Percentiles rank a stretch among this genome's conserved stretches.
phyloP scores from a whole-genome alignment of 2,329 filamentous ascomycete genomes.

The Paraphaeosphaeria sporulosa region DNA sequence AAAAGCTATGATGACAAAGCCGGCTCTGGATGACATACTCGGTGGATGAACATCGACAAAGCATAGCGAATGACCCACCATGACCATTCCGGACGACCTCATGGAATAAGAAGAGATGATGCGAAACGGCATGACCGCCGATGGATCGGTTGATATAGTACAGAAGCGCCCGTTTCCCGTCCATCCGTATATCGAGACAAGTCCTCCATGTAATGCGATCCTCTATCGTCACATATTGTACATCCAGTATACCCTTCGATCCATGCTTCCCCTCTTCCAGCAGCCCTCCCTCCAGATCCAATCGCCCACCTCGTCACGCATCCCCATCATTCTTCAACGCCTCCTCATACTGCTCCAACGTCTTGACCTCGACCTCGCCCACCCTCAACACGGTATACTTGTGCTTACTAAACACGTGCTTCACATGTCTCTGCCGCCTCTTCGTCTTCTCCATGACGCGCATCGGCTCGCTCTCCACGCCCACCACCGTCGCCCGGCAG shows the following conservation, averaged over 20 bases:
- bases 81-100: background rate
- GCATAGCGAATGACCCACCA: conserved; percentile 5
- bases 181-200: background rate
- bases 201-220: background rate
- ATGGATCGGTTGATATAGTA: conserved; percentile 4
- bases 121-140: background rate
- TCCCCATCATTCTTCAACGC: conserved; percentile 32
- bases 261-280: background rate
- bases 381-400: conserved; percentile 86
- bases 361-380: conserved; percentile 77
- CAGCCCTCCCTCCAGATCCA: too few relatives aligned
- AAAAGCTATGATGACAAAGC: background rate
- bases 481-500: conserved; percentile 84
- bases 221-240: conserved; percentile 7
- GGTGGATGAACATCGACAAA: background rate
- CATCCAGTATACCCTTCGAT: conserved; percentile 6
- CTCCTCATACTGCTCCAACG: conserved; percentile 60
- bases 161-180: background rate
- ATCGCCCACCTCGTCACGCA: background rate
- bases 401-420: conserved; percentile 87
- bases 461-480: conserved; percentile 75
- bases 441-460: conserved; percentile 66
- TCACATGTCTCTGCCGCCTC: conserved; percentile 70
- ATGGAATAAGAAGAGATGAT: background rate
- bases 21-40: background rate